Evolutionary conservation across 371 early-diverging fungal genomes (phyloP).

Genomic region (Chytridiales sp.): DNA sequence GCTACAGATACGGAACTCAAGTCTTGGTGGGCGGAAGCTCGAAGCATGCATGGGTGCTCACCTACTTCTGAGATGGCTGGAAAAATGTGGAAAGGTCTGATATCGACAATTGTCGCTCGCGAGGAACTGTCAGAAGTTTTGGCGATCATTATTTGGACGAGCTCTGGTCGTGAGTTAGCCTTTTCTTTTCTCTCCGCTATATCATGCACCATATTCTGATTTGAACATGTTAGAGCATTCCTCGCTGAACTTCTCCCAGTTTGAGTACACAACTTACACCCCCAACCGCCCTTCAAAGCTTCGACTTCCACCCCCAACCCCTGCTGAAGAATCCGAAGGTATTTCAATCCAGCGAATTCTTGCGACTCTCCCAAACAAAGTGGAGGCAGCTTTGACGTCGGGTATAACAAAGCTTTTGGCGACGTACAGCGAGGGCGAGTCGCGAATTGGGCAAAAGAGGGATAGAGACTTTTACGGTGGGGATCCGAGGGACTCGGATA

Average conservation of each 20-base stretch:
- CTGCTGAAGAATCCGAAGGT: background rate
- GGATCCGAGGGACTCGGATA: background rate
- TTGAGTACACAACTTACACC: background rate
- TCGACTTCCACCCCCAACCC: background rate
- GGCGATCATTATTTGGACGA: conserved; percentile 14
- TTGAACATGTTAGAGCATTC: conserved; percentile 3
- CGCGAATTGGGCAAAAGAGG: background rate
- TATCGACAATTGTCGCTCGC: background rate
- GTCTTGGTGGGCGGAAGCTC: conserved; percentile 5
- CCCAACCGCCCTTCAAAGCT: conserved; percentile 10
- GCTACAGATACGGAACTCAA: conserved; percentile 4
- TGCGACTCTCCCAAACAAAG: background rate
- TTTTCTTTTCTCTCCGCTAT: background rate
- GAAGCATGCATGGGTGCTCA: too few relatives aligned
- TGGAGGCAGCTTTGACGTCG: background rate
- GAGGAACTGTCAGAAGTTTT: background rate
- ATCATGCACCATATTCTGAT: background rate
- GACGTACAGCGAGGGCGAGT: background rate
- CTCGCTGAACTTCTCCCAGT: conserved; percentile 10
- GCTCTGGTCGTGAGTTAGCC: background rate
- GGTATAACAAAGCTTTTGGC: background rate
- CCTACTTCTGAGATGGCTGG: background rate
- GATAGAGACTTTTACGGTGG: background rate
- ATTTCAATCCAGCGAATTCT: background rate
- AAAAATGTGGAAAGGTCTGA: conserved; percentile 1